phyloP scores from a whole-genome alignment of 176 grass and related monocot species.

The Eragrostis nindensis region DNA sequence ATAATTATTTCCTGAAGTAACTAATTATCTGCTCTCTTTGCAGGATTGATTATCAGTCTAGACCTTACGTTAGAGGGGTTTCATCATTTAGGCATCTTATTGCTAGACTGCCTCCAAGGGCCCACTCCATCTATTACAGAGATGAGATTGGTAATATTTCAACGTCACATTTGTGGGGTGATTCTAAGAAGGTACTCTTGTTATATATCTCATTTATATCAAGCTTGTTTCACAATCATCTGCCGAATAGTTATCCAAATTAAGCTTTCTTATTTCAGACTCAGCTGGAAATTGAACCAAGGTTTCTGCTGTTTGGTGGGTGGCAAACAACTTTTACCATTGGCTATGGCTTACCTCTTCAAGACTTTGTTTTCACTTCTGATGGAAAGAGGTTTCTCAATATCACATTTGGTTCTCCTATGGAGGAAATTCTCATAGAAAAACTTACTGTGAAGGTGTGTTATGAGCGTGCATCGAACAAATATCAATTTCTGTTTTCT shows the following conservation, averaged over 20 bases:
- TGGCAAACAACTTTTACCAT: constrained; percentile 98
- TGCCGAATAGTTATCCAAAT: constrained; percentile 14
- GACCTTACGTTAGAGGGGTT: constrained; percentile 72
- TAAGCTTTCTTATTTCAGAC: constrained; percentile 64
- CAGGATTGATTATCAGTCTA: constrained; percentile 93
- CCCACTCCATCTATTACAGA: constrained; percentile 98
- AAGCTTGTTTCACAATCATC: neutral
- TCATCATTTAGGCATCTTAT: constrained; percentile 92
- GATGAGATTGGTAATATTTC: constrained; percentile 99
- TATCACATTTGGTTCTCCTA: constrained; percentile 92
- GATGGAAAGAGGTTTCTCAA: constrained; percentile 89
- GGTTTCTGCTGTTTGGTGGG: constrained; percentile 98
- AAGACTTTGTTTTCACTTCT: constrained; percentile 85
- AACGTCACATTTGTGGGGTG: constrained; percentile 92
- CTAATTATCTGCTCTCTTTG: constrained; percentile 37
- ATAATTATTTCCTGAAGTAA: constrained; percentile 7
- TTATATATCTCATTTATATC: neutral
- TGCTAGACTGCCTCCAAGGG: constrained; percentile 80
- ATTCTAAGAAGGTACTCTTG: constrained; percentile 80
- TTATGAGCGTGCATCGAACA: neutral
- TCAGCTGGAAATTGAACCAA: constrained; percentile 91
- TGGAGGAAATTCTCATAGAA: constrained; percentile 87
- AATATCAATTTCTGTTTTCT: neutral
- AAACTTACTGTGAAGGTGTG: constrained; percentile 80
- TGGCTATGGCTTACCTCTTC: constrained; percentile 88